Evolutionary conservation across 2,329 filamentous ascomycete genomes (phyloP), one percentile per base, ranked within the genome.

Genomic region (Fusarium pseudocircinatum): DNA sequence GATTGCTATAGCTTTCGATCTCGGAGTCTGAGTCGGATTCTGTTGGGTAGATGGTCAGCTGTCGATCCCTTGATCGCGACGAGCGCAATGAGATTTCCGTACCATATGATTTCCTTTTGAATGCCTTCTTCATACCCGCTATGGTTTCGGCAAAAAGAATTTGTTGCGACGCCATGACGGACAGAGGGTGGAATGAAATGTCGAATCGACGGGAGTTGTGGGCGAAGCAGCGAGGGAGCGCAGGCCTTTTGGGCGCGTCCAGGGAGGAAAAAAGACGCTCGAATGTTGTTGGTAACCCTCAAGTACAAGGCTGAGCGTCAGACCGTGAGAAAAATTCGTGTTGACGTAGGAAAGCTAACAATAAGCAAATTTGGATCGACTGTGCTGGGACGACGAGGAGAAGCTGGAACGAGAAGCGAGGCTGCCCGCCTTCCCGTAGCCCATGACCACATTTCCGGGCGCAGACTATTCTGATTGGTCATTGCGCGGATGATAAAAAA

Each of bases 21-120:
- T 90, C 88, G 68, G 91, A 90, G 81, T 96, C 94, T 66, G 92
- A 94, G 80, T 95, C 93, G 76, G 91, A 94, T 70, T 94, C 93
- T 95, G 82, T 63, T 60, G 50, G 62, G 74, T 52, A 50, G 70
- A 62, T 43, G 52, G 78, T 78, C 70, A 79, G 74, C 65, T 60
- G 67, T 24, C 59, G 36, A 63, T 52, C 30, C 26, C 53, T 22
- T 6, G 44, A 24, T 59, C 50, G 43, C 46, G 47, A 60, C 40
- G 53, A 57, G 59, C 59, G 49, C 60, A 61, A n/a, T 12, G 54
- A 46, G 44, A 53, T 46, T 57, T 32, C 52, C 76, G 54, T 82
- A 91, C 90, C 90, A 65, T 90, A 91, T 73, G 88, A 85, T 81
- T 88, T 90, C 70, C 90, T 84, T 79, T 91, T 92, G 68, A 92